Conservation (phyloP, 371 early-diverging fungal genomes). For the Mortierella sp. region DNA sequence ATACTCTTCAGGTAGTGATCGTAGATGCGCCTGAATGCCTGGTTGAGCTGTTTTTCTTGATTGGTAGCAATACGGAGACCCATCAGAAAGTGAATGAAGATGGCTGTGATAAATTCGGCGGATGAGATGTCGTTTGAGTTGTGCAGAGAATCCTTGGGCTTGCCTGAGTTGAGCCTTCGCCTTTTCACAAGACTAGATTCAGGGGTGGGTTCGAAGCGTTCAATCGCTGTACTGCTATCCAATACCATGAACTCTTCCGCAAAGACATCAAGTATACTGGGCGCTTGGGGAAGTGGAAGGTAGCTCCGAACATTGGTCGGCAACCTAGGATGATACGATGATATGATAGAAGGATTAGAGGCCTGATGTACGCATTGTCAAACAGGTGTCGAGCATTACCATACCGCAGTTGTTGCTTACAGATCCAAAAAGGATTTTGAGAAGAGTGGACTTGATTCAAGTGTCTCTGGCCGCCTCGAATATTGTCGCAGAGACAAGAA, state of each 20-base stretch:
- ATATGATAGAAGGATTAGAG: no score
- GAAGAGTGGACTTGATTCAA: slow-evolving; percentile 59
- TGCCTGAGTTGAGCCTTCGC: slow-evolving; percentile 53
- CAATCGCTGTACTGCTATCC: slow-evolving; percentile 23
- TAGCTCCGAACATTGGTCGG: slow-evolving; percentile 51
- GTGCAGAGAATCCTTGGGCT: slow-evolving; percentile 33
- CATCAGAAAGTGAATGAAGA: slow-evolving; percentile 58
- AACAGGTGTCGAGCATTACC: no score
- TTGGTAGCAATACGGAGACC: slow-evolving; percentile 57
- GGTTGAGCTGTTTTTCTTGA: slow-evolving; percentile 55
- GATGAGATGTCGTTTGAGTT: slow-evolving; percentile 3
- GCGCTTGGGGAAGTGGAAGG: slow-evolving; percentile 60
- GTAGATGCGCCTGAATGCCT: slow-evolving; percentile 30
- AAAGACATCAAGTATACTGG: slow-evolving; percentile 57
- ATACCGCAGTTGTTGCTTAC: slow-evolving; percentile 42
- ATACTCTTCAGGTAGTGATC: slow-evolving; percentile 25
- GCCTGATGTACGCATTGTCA: no score
- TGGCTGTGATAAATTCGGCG: slow-evolving; percentile 42
- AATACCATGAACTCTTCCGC: slow-evolving; percentile 38
- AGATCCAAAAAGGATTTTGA: slow-evolving; percentile 55
- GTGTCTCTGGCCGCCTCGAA: slow-evolving; percentile 20
- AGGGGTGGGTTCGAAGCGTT: slow-evolving; percentile 13
- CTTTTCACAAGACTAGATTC: slow-evolving; percentile 23
- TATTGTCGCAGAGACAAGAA: slow-evolving; percentile 47
- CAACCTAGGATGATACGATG: slow-evolving; percentile 10